Evolutionary conservation across 768 basidiomycete genomes (phyloP), one percentile per base, ranked within the genome.

Genomic region (Rossbeevera mucosa): DNA sequence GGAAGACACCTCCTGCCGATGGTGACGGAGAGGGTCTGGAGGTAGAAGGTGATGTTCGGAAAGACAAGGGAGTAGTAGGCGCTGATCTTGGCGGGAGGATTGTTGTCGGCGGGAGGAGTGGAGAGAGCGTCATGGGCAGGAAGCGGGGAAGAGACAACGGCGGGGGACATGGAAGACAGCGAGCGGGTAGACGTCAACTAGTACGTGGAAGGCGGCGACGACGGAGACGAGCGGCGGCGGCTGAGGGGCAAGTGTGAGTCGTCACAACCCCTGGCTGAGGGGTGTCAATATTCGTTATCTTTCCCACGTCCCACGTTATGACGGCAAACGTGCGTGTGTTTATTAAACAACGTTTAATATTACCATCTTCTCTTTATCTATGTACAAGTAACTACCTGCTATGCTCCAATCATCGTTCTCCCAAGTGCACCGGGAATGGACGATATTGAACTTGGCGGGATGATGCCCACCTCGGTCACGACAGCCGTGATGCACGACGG

Each of bases 21-120:
- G 52, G 92, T 92, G 60, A 96, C 88, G 36, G 82, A 85, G 57
- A 96, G 85, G 20, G 92, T 97, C 74, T 96, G 91, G 51, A 99
- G 88, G 76, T 94, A 99, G 74, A 96, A 98, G 50, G 91, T 91
- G 73, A 94, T 94, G 68, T 86, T 82, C 28, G 91, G 91, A 67
- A 96, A 96, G 69, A 92, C 89, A 52, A 95, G 86, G 66, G 86
- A 88, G 73, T 93, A 94, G 66, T 94, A 95, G 55, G 93, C 93
- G 68, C 86, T 85, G 66, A 93, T 91, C 80, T 84, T 91, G 73
- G 86, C 83, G 58, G 85, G 79, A 24, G 69, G 52, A 44, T 63
- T 63, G 57, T 52, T 47, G 41, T 55, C 57, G 40, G 50, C 38
- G 46, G 47, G 26, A 12, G 26, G 22, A 49, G 44, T 21, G 40